phyloP scores from a whole-genome alignment of 176 grass and related monocot species.

The Avena sativa region DNA sequence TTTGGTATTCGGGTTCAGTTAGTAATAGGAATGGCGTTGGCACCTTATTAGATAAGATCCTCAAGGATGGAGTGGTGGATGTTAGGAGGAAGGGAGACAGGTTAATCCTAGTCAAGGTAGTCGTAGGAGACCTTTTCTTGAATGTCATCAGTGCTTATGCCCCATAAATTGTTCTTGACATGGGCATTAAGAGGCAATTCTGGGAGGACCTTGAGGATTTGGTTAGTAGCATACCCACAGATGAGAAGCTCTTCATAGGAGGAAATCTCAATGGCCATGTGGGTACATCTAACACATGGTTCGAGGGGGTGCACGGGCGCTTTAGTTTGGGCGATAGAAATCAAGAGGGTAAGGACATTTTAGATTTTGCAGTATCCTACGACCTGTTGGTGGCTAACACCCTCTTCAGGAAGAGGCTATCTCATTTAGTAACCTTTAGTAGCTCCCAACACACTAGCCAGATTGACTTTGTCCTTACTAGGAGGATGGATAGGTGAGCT shows the following conservation, averaged over 20 bases:
- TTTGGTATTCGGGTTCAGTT: neutral
- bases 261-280: neutral
- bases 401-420: neutral
- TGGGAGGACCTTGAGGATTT: neutral
- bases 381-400: slow-evolving; percentile 9
- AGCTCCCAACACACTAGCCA: neutral
- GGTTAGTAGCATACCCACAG: too few species aligned
- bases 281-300: too few species aligned
- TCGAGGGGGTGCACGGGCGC: too few species aligned
- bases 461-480: slow-evolving; percentile 6
- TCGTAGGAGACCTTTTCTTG: neutral
- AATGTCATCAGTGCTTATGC: neutral
- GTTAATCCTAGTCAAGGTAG: neutral
- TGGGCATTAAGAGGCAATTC: neutral
- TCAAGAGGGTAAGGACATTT: neutral
- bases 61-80: neutral
- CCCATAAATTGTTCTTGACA: neutral
- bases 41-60: neutral
- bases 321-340: slow-evolving; percentile 13
- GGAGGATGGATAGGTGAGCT: neutral
- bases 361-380: neutral
- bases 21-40: neutral
- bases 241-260: too few species aligned
- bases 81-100: neutral
- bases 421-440: neutral